Evolutionary conservation across 805 yeast species (phyloP).

Genomic region (Candida pseudoglaebosa): DNA sequence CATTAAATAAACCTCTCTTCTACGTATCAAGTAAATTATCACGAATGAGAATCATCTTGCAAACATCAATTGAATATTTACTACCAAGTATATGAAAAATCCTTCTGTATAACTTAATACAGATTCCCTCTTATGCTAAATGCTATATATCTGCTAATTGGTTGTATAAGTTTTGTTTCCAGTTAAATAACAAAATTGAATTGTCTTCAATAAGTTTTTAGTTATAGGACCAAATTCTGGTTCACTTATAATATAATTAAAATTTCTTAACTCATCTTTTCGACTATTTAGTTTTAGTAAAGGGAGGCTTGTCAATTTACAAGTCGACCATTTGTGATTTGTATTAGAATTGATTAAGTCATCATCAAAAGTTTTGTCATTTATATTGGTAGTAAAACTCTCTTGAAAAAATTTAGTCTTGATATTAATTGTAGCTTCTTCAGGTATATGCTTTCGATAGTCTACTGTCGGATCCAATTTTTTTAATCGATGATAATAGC

Average conservation of each 20-base stretch:
- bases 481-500: constrained; percentile 10
- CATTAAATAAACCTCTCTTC: too few species aligned
- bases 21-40: too few species aligned
- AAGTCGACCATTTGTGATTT: constrained; percentile 34
- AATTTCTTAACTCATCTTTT: constrained; percentile 28
- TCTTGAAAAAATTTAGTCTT: constrained; percentile 31
- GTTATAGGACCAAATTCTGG: constrained; percentile 9
- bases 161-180: constrained; percentile 31
- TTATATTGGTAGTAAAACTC: constrained; percentile 19
- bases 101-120: too few species aligned
- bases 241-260: constrained; percentile 21
- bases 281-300: constrained; percentile 28
- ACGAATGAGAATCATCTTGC: too few species aligned
- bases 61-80: too few species aligned
- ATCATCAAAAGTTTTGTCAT: constrained; percentile 13
- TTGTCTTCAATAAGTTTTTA: constrained; percentile 15
- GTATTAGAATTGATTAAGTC: constrained; percentile 22
- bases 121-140: too few species aligned
- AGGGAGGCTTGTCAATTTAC: constrained; percentile 35
- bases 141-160: not conserved
- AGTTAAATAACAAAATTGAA: constrained; percentile 32
- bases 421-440: constrained; percentile 19
- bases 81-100: too few species aligned
- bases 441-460: constrained; percentile 9
- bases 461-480: constrained; percentile 3